phyloP scores from a whole-genome alignment of 1,284 basidiomycete species.

The Microbotryum intermedium region DNA sequence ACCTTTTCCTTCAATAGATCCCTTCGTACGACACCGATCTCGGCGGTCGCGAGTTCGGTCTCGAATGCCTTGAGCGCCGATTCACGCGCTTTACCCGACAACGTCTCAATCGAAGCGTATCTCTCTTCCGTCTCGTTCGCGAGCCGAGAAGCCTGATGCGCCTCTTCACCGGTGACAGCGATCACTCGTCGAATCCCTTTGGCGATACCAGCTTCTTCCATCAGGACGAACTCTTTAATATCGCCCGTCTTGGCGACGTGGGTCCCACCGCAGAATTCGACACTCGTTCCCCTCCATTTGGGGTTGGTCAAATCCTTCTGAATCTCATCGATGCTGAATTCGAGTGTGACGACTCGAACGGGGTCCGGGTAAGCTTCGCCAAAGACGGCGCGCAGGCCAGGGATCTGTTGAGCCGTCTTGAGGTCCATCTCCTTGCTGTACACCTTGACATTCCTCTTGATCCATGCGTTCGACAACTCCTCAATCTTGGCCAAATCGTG shows the following conservation, averaged over 20 bases:
- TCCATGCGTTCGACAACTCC: slow-evolving; percentile 74
- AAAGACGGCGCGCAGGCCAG: slow-evolving; percentile 91
- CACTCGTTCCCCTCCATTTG: slow-evolving; percentile 80
- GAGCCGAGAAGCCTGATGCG: slow-evolving; percentile 63
- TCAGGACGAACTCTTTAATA: slow-evolving; percentile 90
- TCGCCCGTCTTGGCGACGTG: slow-evolving; percentile 92
- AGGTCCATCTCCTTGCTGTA: slow-evolving; percentile 80
- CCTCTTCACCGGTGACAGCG: slow-evolving; percentile 91
- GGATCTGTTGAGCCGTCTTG: slow-evolving; percentile 73
- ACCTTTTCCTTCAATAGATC: slow-evolving; percentile 69
- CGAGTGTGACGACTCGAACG: slow-evolving; percentile 86
- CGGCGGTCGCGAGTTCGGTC: slow-evolving; percentile 75
- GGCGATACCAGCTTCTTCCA: slow-evolving; percentile 92
- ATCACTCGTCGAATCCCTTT: slow-evolving; percentile 94
- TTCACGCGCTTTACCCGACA: slow-evolving; percentile 76
- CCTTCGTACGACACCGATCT: slow-evolving; percentile 80
- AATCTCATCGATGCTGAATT: slow-evolving; percentile 79
- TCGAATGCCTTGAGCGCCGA: slow-evolving; percentile 69
- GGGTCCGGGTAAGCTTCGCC: slow-evolving; percentile 97
- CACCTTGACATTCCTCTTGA: slow-evolving; percentile 78
- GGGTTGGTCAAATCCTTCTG: slow-evolving; percentile 73
- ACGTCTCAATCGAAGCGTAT: slow-evolving; percentile 56
- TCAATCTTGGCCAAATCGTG: slow-evolving; percentile 78
- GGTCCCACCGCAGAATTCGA: slow-evolving; percentile 98
- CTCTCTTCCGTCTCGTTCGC: slow-evolving; percentile 59